Conservation (phyloP, 345 rosid genomes). For the Dipteronia sinensis region DNA sequence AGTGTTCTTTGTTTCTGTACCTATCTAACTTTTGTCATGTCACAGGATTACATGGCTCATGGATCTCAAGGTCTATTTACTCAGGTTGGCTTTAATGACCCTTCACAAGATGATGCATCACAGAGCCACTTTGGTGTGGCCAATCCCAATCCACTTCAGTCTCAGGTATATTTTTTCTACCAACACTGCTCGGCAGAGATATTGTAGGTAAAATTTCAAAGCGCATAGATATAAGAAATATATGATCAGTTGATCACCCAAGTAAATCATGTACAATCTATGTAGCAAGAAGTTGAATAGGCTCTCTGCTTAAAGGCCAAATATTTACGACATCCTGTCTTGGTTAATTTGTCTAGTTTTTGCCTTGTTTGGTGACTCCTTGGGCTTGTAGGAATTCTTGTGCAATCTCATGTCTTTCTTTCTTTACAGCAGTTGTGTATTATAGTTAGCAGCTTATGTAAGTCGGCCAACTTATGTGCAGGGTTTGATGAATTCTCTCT, state of each 20-base stretch:
- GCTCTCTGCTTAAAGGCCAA: neutral
- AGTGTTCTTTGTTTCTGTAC: neutral
- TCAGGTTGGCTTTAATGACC: conserved; percentile 84
- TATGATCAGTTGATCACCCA: conserved; percentile 10
- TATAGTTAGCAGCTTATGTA: neutral
- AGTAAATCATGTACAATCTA: neutral
- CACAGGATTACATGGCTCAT: conserved; percentile 89
- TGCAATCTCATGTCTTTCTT: no score
- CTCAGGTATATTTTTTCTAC: conserved; percentile 67
- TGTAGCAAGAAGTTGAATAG: no score
- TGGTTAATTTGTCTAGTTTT: neutral
- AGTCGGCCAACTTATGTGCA: conserved; percentile 28
- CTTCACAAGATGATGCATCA: conserved; percentile 82
- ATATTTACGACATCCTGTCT: neutral
- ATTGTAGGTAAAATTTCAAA: neutral
- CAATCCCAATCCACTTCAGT: conserved; percentile 75
- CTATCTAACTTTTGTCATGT: conserved; percentile 2
- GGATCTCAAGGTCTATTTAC: conserved; percentile 94
- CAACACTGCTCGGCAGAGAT: neutral
- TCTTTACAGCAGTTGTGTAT: neutral
- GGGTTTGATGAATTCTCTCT: conserved; percentile 92
- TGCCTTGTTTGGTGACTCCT: neutral
- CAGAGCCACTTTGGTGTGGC: conserved; percentile 77
- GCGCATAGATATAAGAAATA: neutral
- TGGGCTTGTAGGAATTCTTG: neutral